phyloP scores from a whole-genome alignment of 2,329 filamentous ascomycete genomes.

The Pseudogymnoascus verrucosus region DNA sequence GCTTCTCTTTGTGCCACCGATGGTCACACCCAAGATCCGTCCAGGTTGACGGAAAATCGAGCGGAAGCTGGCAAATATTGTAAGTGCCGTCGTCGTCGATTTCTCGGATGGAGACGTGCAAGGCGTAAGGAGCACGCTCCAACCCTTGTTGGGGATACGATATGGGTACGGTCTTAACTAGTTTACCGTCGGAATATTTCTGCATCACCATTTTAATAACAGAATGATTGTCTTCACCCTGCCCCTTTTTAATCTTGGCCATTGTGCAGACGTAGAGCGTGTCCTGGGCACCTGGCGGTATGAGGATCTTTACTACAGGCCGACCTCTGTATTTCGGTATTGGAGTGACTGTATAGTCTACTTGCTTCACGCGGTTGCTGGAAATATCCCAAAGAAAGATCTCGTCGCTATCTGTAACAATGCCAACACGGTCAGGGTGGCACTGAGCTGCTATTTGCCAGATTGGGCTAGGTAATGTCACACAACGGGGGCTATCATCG shows the following conservation, averaged over 20 bases:
- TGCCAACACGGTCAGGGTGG: background rate
- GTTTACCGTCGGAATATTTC: background rate
- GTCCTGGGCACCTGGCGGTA: background rate
- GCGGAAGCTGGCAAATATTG: background rate
- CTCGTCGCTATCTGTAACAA: background rate
- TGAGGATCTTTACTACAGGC: background rate
- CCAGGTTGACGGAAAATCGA: background rate
- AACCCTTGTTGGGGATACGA: background rate
- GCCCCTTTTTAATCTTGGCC: background rate
- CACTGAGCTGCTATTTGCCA: background rate
- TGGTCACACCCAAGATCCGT: conserved; percentile 7
- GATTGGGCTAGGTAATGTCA: background rate
- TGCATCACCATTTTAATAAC: background rate
- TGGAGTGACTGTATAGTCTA: background rate
- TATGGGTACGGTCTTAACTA: background rate
- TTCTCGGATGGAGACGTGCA: background rate
- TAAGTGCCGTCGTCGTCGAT: conserved; percentile 8
- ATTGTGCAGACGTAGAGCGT: background rate
- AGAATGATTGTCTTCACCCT: background rate
- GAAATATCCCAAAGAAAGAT: conserved; percentile 8
- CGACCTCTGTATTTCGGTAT: background rate
- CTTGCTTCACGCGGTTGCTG: background rate
- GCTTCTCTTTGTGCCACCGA: background rate
- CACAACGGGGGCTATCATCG: background rate
- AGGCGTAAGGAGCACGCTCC: background rate